A percentile compares a stretch with the other conserved stretches of the same genome.
These are phyloP conservation scores for Kwoniella europaea DNA, from an alignment of 768 basidiomycete genomes.

Conservation along the genomic window DNA sequence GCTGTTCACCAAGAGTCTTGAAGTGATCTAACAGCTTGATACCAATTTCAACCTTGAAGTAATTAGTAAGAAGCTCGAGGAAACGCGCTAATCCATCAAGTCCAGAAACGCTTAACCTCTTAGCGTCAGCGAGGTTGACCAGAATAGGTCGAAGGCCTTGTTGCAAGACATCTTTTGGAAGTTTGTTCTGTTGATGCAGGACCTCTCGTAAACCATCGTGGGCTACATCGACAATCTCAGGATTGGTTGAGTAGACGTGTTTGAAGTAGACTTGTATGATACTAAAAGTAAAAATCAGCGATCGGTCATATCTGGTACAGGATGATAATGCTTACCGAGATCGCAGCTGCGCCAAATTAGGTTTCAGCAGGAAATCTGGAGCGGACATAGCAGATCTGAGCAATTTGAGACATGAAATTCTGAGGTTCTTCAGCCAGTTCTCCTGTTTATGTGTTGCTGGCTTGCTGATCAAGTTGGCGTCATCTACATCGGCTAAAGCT, in stretches of 20 bases:
- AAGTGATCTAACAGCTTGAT: slow-evolving; percentile 97
- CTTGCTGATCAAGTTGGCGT: slow-evolving; percentile 76
- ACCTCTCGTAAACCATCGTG: slow-evolving; percentile 91
- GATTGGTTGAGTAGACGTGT: slow-evolving; percentile 87
- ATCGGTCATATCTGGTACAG: not conserved
- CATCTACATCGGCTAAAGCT: slow-evolving; percentile 93
- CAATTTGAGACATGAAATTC: slow-evolving; percentile 90
- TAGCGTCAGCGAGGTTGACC: slow-evolving; percentile 97
- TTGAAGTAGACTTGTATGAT: slow-evolving; percentile 98
- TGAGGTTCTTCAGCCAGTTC: slow-evolving; percentile 81
- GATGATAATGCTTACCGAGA: slow-evolving; percentile 68
- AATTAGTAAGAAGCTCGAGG: slow-evolving; percentile 91
- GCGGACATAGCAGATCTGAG: slow-evolving; percentile 92
- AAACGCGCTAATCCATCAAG: slow-evolving; percentile 88
- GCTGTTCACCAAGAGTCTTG: slow-evolving; percentile 85
- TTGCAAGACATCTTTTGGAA: slow-evolving; percentile 94
- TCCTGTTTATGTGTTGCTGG: slow-evolving; percentile 75
- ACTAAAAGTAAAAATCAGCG: slow-evolving; percentile 60
- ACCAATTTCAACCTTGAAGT: slow-evolving; percentile 99
- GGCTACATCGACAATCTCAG: slow-evolving; percentile 92
- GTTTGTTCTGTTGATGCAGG: slow-evolving; percentile 81
- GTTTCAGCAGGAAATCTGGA: slow-evolving; percentile 84
- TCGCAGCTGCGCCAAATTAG: slow-evolving; percentile 67
- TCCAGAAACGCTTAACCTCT: slow-evolving; percentile 86
- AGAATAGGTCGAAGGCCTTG: slow-evolving; percentile 93